Evolutionary conservation across 306 rosid species (phyloP), one percentile per base, ranked within the genome.

Genomic region (Coriaria nepalensis): DNA sequence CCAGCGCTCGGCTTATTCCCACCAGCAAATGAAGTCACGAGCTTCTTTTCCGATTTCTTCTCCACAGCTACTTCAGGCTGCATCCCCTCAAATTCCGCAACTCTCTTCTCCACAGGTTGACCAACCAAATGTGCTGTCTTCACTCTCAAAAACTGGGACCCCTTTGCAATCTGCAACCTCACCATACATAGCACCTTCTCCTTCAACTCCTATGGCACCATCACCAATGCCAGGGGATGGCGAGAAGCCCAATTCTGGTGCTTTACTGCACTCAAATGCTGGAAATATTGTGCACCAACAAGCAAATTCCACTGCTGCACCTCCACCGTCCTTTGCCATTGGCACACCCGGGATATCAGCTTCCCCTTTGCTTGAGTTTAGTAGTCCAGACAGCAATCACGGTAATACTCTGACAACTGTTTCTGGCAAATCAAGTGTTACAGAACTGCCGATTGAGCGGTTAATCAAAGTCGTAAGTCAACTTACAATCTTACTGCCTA

Each of bases 321-420:
- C 80, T 44, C 87, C 79, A 46, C 94, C 69, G 46, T 90, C 98
- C 62, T 93, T 81, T 67, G 87, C 98, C 52, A 79, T 90, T 42
- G 98, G 94, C 42, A 90, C 98, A 49, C 98, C 98, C 42, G 95
- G 98, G 65, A 90, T 90, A 55, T 84, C 97, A 57, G 92, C 98
- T 50, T 90, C 98, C 55, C 98, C 98, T 62, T 71, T 90, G 73
- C 78, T 90, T 42, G 98, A 90, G 71, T 79, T 66, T 70, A 84
- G 75, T 39, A 69, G 78, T 65, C 68, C 77, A 32, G 94, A 84
- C 50, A 79, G 76, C 50, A 47, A 61, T 40, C 74, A 68, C 62
- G 78, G 59, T 41, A 84, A 70, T 71, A 62, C 69, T 55, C 60
- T 78, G 49, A 68, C 69, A 46, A 61, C 77, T 43, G 65, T 79